Evolutionary conservation across 495 filamentous ascomycete genomes (phyloP), one percentile per base, ranked within the genome.

Genomic region (Letharia columbiana): DNA sequence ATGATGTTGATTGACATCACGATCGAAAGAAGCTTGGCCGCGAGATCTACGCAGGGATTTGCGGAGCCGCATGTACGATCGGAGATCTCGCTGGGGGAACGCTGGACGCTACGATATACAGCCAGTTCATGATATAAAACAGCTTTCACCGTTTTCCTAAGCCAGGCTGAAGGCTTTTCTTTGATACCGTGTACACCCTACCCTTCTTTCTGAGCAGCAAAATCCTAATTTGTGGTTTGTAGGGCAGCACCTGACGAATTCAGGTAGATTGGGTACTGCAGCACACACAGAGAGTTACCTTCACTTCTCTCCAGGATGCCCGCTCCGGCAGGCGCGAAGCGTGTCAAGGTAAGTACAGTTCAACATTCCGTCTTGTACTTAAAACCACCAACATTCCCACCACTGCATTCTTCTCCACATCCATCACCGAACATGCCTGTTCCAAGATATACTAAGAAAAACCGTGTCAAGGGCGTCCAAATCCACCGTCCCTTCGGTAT

Each of bases 401-500:
- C 20, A 23, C 23, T 9, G 18, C 60, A 15, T 40, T 37, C 11
- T 39, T 20, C 28, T 54, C 18, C 23, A 44, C 31, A 20, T 40
- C 13, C 42, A 56, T 62, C 60, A 31, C 17, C 28, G 17, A 35
- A 15, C 23, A 68, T 64, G 62, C 67, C 67, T 23, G 11, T 28
- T 3, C 57, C 64, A 44, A 50, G 52, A 63, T 39, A 28, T 49
- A 33, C 64, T 67, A 64, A 67, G 20, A 62, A 62, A 39, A 31
- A 45, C 28, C 83, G 82, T 70, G 73, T 82, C 67, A 82, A 94
- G 80, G 88, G 88, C 68, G 80, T 88, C 64, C 89, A 89, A 64
- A 81, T 92, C 62, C 87, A 82, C 74, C 84, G 91, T 8, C 89
- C 89, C 49, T 92, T 94, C 75, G 78, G 83, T 86, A 28, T 68